Evolutionary conservation across 2,329 filamentous ascomycete species (phyloP), one percentile per base, ranked within the genome.

Genomic region (Aurifilum marmelostoma): DNA sequence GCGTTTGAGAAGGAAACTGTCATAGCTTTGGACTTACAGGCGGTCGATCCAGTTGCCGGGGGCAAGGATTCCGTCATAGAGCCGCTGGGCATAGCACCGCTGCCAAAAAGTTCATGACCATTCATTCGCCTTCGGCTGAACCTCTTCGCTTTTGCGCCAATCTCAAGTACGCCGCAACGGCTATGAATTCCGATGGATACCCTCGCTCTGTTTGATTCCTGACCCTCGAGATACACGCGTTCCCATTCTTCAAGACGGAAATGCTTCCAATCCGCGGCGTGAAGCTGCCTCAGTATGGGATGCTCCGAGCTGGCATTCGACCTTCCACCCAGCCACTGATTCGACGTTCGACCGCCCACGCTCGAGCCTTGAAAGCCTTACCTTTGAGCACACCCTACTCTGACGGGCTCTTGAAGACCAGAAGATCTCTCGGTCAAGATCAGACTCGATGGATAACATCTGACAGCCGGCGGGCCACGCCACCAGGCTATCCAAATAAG

Each of bases 231-330:
- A 61, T 29, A 27, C 12, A 5, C 14, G 24, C 14, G 29, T 34
- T 8, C 11, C 18, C 27, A 16, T 34, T 47, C 7, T 47, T 32
- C 9, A 21, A 56, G 12, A 12, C 50, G 47, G 18, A 62, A 34
- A 71, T 71, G 69, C 52, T 66, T 60, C 47, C 64, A 29, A 34
- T 71, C 52, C 65, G 61, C 47, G 63, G 54, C 60, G 58, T 61
- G 41, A 69, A 65, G 64, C 54, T 69, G 21, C 61, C 69, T 32
- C 69, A 59, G 54, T 37, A 63, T 41, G 67, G 68, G n/a, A n/a
- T 62, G 47, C 56, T 69, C 65, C 67, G 65, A 43, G 65, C 65
- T n/a, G 67, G 39, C n/a, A 24, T 65, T 16, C 64, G 63, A 29
- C 29, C 64, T 27, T 61, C n/a, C 4, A 59, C 27, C 29, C 58